A percentile compares a stretch with the other conserved stretches of the same genome.
Conservation (phyloP, 306 rosid species). For the Oemleria cerasiformis region DNA sequence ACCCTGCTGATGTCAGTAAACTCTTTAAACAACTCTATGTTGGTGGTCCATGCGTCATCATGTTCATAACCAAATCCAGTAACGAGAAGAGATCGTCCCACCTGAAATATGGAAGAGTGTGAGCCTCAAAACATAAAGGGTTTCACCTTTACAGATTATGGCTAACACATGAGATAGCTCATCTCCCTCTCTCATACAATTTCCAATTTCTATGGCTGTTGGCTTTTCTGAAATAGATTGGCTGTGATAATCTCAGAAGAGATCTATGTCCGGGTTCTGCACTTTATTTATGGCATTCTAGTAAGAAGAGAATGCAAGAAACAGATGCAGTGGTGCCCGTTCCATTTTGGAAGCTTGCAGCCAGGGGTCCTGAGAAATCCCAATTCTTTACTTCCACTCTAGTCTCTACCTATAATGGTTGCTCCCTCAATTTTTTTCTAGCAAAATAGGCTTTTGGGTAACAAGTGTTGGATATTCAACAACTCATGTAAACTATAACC, state of each 20-base stretch:
- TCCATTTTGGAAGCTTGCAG: too few relatives aligned
- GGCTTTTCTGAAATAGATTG: neutral
- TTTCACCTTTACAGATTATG: neutral
- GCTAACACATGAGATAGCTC: neutral
- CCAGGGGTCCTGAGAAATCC: too few relatives aligned
- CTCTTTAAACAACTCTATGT: constrained; percentile 78
- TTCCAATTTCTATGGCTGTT: neutral
- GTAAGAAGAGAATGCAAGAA: neutral
- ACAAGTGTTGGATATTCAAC: too few relatives aligned
- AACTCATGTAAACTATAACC: too few relatives aligned
- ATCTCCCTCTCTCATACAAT: neutral
- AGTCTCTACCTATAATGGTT: too few relatives aligned
- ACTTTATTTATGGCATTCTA: neutral
- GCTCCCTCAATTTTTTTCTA: too few relatives aligned
- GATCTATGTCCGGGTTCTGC: neutral
- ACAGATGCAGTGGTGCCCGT: too few relatives aligned
- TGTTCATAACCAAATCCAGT: constrained; percentile 98
- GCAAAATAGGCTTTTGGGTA: too few relatives aligned
- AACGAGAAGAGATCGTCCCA: constrained; percentile 83
- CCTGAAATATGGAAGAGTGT: constrained; percentile 42
- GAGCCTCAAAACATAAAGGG: constrained; percentile 4
- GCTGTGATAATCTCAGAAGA: neutral
- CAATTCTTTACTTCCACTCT: too few relatives aligned
- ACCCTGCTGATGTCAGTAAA: constrained; percentile 98
- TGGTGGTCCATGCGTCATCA: constrained; percentile 89